A percentile compares a stretch with the other conserved stretches of the same genome.
These are phyloP conservation scores for Cynanchum wilfordii DNA, from an alignment of 257 asterid genomes.

Conservation along the genomic window DNA sequence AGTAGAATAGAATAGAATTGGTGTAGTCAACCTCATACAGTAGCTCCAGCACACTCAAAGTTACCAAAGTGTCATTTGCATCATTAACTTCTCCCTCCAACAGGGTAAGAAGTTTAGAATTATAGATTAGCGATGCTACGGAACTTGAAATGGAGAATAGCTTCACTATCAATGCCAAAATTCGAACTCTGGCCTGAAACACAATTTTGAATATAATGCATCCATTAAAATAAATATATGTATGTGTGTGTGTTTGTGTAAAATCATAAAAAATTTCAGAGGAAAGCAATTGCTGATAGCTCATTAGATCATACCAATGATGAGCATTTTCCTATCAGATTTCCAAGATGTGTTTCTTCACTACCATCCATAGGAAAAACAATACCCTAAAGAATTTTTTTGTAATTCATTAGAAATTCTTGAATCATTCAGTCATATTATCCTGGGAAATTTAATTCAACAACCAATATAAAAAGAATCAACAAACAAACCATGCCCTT, in stretches of 20 bases:
- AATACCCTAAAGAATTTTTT: slow-evolving; percentile 38
- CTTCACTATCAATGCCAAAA: slow-evolving; percentile 84
- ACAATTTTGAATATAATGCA: background rate
- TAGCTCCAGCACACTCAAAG: slow-evolving; percentile 81
- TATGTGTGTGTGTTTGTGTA: background rate
- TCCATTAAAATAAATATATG: slow-evolving; percentile 22
- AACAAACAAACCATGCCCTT: slow-evolving; percentile 59
- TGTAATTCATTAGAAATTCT: slow-evolving; percentile 16
- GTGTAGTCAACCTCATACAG: slow-evolving; percentile 61
- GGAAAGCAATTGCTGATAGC: slow-evolving; percentile 6
- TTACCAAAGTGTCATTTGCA: slow-evolving; percentile 62
- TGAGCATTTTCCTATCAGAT: slow-evolving; percentile 56
- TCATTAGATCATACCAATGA: slow-evolving; percentile 56
- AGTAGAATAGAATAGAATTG: background rate
- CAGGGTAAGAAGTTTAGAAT: slow-evolving; percentile 65
- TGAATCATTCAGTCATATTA: slow-evolving; percentile 1
- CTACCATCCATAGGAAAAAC: slow-evolving; percentile 49
- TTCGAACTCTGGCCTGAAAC: slow-evolving; percentile 78
- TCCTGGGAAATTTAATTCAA: background rate
- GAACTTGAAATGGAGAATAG: slow-evolving; percentile 79
- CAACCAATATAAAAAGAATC: slow-evolving; percentile 17
- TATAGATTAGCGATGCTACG: slow-evolving; percentile 61
- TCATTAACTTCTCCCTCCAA: slow-evolving; percentile 72
- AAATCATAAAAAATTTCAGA: background rate
- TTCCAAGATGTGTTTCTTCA: slow-evolving; percentile 62